Conservation (phyloP, 2,329 filamentous ascomycete genomes). For the Chrysosphaeria jannelii region DNA sequence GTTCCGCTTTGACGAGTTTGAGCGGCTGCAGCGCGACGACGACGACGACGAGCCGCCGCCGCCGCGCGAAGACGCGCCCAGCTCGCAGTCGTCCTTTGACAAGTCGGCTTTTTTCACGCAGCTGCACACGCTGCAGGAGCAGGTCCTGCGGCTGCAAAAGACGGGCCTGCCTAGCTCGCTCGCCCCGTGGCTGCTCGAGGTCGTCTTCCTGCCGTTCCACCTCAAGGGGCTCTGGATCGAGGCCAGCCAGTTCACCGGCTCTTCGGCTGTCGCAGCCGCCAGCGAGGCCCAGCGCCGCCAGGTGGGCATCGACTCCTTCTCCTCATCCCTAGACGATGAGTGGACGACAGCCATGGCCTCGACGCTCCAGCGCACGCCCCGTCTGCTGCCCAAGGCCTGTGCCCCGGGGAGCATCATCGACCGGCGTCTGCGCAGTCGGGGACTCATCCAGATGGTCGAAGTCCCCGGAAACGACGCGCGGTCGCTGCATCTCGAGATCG, state of each 20-base stretch:
- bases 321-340: conserved; percentile 11
- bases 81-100: conserved; percentile 2
- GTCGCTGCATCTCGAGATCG: conserved; percentile 34
- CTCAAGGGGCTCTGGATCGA: conserved; percentile 24
- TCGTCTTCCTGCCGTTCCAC: conserved; percentile 44
- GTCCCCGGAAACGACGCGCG: conserved; percentile 32
- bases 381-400: conserved; percentile 39
- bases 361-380: conserved; percentile 19
- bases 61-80: conserved; percentile 10
- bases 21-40: conserved; percentile 17
- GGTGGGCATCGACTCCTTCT: conserved; percentile 3
- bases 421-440: conserved; percentile 42
- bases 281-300: conserved; percentile 7
- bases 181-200: conserved; percentile 44
- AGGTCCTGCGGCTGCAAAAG: conserved; percentile 1
- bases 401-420: conserved; percentile 30
- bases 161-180: conserved; percentile 25
- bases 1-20: conserved; percentile 26
- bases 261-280: conserved; percentile 4
- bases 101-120: conserved; percentile 18
- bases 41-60: conserved; percentile 15
- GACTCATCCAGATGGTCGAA: conserved; percentile 32
- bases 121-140: conserved; percentile 7
- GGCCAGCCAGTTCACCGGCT: conserved; percentile 15
- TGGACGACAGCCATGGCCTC: conserved; percentile 13